These are phyloP conservation scores for Moesziomyces sp. DNA, from an alignment of 1,284 basidiomycete species.

Conservation along the genomic window DNA sequence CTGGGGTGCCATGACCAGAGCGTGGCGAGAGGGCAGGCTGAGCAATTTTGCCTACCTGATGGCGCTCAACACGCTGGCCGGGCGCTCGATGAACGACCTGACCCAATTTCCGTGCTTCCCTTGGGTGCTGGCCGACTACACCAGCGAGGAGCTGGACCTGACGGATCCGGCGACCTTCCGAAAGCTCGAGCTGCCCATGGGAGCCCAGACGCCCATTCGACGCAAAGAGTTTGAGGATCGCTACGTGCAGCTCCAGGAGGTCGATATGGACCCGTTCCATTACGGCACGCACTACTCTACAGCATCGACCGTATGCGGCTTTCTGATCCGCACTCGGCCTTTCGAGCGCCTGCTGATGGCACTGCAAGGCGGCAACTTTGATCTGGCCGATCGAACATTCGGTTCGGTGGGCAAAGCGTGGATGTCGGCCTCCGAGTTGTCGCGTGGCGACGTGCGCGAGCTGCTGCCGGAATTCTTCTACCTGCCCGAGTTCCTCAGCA, in stretches of 20 bases:
- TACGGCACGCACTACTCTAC: slow-evolving; percentile 89
- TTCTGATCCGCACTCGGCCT: slow-evolving; percentile 87
- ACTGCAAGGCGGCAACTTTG: slow-evolving; percentile 78
- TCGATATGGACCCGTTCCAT: slow-evolving; percentile 75
- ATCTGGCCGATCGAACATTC: slow-evolving; percentile 92
- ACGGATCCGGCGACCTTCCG: slow-evolving; percentile 77
- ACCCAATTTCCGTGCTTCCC: slow-evolving; percentile 95
- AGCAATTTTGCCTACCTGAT: slow-evolving; percentile 68
- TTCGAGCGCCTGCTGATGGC: slow-evolving; percentile 58
- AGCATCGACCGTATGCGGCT: slow-evolving; percentile 96
- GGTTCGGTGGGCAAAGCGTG: slow-evolving; percentile 78
- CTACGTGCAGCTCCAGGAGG: slow-evolving; percentile 78
- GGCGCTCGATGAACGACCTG: slow-evolving; percentile 73
- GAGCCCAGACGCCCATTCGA: slow-evolving; percentile 81
- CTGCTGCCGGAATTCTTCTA: slow-evolving; percentile 91
- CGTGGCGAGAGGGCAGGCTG: slow-evolving; percentile 61
- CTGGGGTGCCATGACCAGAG: slow-evolving; percentile 58
- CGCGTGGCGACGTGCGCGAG: slow-evolving; percentile 92
- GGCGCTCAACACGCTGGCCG: slow-evolving; percentile 66
- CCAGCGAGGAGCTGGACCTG: slow-evolving; percentile 79
- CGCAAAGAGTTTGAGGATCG: slow-evolving; percentile 71
- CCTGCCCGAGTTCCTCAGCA: slow-evolving; percentile 70
- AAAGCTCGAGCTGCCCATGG: slow-evolving; percentile 88
- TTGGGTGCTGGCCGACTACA: slow-evolving; percentile 89
- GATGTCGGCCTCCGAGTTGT: slow-evolving; percentile 84